A percentile compares a stretch with the other conserved stretches of the same genome.
Evolutionary conservation across 441 rosid species (phyloP).

Genomic region (Gossypium aridum): DNA sequence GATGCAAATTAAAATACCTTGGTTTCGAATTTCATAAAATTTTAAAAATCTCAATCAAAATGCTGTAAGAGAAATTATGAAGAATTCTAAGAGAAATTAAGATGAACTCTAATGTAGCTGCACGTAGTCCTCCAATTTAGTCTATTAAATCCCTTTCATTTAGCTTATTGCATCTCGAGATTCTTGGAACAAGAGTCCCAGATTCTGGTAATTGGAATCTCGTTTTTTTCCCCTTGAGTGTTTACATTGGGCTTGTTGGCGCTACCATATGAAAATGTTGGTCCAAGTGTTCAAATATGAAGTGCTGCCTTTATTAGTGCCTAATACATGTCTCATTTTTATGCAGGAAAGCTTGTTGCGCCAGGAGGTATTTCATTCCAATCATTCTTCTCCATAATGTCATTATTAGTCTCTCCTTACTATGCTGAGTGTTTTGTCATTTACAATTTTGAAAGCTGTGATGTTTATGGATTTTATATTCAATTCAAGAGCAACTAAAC

Average conservation of each 20-base stretch:
- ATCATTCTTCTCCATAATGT: neutral
- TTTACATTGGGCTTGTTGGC: neutral
- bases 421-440: neutral
- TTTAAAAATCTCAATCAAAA: too few relatives aligned
- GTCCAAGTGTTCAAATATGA: constrained; percentile 7
- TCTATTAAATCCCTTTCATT: too few relatives aligned
- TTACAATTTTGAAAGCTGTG: neutral
- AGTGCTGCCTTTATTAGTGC: constrained; percentile 12
- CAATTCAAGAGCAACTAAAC: neutral
- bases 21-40: too few relatives aligned
- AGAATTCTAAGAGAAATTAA: too few relatives aligned
- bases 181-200: neutral
- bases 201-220: neutral
- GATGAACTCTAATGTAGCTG: neutral
- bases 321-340: constrained; percentile 20
- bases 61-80: too few relatives aligned
- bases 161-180: neutral
- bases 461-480: neutral
- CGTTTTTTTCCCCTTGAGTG: neutral
- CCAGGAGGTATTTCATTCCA: constrained; percentile 63
- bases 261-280: neutral
- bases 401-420: constrained; percentile 2
- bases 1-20: too few relatives aligned
- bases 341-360: constrained; percentile 82
- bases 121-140: neutral